phyloP scores from a whole-genome alignment of 306 rosid genomes.

The Sicyos baderoa region DNA sequence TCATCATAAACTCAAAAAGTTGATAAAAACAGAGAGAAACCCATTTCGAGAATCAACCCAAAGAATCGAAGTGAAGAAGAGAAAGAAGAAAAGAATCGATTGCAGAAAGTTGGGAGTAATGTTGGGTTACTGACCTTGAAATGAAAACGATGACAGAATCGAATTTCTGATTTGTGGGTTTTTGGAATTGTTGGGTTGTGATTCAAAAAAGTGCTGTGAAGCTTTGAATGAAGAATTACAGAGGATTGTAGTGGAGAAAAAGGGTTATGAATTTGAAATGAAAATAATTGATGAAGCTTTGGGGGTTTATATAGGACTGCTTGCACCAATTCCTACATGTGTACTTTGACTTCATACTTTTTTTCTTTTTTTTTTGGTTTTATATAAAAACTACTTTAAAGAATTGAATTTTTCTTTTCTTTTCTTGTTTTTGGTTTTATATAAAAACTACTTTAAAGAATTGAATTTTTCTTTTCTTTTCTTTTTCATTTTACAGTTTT shows the following conservation, averaged over 20 bases:
- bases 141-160: neutral
- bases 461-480: too few species aligned
- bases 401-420: neutral
- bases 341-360: conserved; percentile 5
- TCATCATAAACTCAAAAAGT: neutral
- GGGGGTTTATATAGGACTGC: conserved; percentile 18
- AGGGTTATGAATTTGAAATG: conserved; percentile 4
- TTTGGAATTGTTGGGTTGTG: neutral
- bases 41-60: neutral
- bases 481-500: neutral
- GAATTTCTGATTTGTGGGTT: neutral
- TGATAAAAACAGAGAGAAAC: neutral
- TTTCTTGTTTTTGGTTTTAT: neutral
- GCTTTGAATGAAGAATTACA: neutral
- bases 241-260: neutral
- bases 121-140: conserved; percentile 4
- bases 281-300: neutral
- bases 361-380: neutral
- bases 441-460: neutral
- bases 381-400: neutral
- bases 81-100: neutral
- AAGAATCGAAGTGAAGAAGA: neutral
- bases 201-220: neutral
- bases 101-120: neutral
- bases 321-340: neutral